Conservation (phyloP, 208 protist species). For the Lotmaria passim region DNA sequence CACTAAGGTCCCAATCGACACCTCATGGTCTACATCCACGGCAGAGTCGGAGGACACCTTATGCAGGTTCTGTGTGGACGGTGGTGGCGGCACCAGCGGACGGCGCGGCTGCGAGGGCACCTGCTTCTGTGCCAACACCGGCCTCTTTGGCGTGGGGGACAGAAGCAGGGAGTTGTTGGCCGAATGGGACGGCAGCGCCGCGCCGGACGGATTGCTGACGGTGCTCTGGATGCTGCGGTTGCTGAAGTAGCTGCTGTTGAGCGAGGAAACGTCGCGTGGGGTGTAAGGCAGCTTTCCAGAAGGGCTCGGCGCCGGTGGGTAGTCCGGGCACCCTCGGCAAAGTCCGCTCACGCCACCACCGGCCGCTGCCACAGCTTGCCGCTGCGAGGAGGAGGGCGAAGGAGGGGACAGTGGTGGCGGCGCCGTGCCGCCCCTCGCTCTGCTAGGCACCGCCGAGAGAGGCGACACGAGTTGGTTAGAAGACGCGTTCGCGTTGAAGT, state of each 20-base stretch:
- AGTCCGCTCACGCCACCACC: too few species aligned
- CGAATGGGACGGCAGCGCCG: constrained; percentile 25
- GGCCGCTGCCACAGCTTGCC: background rate
- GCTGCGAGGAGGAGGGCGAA: background rate
- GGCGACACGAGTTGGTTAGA: background rate
- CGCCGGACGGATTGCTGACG: constrained; percentile 49
- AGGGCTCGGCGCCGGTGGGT: constrained; percentile 15
- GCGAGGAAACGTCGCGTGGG: constrained; percentile 49
- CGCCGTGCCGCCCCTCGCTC: background rate
- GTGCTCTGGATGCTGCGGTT: constrained; percentile 43
- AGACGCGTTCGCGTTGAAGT: background rate
- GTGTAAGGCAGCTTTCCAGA: constrained; percentile 43
- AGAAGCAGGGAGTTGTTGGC: background rate
- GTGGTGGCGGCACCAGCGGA: background rate
- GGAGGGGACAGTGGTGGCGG: background rate
- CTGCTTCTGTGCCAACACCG: constrained; percentile 2
- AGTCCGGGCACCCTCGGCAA: background rate
- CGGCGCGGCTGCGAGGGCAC: background rate
- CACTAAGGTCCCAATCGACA: background rate
- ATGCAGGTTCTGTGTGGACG: background rate
- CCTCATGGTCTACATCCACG: background rate
- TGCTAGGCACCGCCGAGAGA: background rate
- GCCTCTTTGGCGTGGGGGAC: background rate
- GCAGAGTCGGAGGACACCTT: background rate
- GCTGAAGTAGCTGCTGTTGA: constrained; percentile 57